Evolutionary conservation across 345 rosid species (phyloP), one percentile per base, ranked within the genome.

Genomic region (Kandelia obovata): DNA sequence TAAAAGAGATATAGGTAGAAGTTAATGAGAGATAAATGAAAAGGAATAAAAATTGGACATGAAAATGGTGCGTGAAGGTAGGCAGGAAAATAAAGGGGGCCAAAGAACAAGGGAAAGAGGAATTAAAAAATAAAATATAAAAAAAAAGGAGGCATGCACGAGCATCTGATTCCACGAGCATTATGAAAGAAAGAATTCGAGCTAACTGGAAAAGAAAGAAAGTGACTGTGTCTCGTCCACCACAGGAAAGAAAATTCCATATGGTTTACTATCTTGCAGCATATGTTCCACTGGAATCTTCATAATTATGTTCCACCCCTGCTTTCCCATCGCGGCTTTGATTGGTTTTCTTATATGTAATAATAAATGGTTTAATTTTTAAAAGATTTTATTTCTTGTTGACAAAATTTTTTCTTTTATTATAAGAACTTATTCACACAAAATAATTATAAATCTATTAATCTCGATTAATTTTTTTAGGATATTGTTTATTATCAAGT

Each of bases 81-180:
- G 43, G 21, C 64, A 53, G 17, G 27, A 43, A 34, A 15, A 53
- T 25, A 35, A 58, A n/a, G 32, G 20, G 23, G 39, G 49, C 19
- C 49, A 15, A 43, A 43, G 17, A 43, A 13, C 49, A 43, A 43
- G 49, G 17, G 19, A 2, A 34, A 34, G 37, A 7, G 37, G 6
- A 32, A 5, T 0, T 0, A 32, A 6, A 32, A 5, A 32, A 6
- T 1, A 32, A 32, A 7, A 15, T 0, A 35, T n/a, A 56, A 23
- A 58, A 10, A 69, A 49, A 67, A 39, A 16, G 35, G 61, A 21
- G 58, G 35, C 27, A 65, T 49, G 13, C 58, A 53, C 23, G 67
- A 75, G 87, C 75, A 84, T 84, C 85, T 73, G 85, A 84, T 84
- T 84, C 85, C 71, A 20, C 4, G 10, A 56, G 52, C 58, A 43